These are phyloP conservation scores for Eimeria tenella DNA, from an alignment of 169 alveolate genomes.

Conservation along the genomic window DNA sequence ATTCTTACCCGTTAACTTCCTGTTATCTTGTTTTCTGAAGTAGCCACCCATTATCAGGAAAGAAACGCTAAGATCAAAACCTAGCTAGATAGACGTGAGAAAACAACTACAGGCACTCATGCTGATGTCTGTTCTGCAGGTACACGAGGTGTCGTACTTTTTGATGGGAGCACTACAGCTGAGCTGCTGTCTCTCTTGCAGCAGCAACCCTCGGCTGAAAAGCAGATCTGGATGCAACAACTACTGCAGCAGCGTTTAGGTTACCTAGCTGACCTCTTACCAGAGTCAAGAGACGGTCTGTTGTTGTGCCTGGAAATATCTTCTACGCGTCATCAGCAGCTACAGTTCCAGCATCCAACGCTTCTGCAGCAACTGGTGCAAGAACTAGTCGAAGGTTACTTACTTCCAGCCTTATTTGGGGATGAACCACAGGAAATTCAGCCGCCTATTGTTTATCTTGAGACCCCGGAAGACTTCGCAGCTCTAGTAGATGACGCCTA, in stretches of 20 bases:
- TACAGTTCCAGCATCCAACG: constrained; percentile 4
- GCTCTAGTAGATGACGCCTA: constrained; percentile 15
- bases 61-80: not conserved
- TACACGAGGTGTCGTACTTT: constrained; percentile 41
- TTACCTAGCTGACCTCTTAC: constrained; percentile 12
- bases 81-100: not conserved
- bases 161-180: constrained; percentile 54
- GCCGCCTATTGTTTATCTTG: constrained; percentile 42
- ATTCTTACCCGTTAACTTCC: too few relatives aligned
- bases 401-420: constrained; percentile 54
- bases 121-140: not conserved
- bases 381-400: constrained; percentile 26
- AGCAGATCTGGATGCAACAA: constrained; percentile 49
- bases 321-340: constrained; percentile 31
- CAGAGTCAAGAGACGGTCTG: constrained; percentile 16
- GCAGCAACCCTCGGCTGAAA: not conserved
- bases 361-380: constrained; percentile 47
- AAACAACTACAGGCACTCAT: not conserved
- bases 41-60: not conserved
- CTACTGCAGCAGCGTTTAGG: constrained; percentile 62
- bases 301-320: constrained; percentile 52
- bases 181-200: constrained; percentile 25
- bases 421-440: constrained; percentile 43
- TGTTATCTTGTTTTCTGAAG: not conserved
- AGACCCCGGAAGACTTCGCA: constrained; percentile 24